phyloP scores from a whole-genome alignment of 2,329 filamentous ascomycete species.

The Monascus ruber region DNA sequence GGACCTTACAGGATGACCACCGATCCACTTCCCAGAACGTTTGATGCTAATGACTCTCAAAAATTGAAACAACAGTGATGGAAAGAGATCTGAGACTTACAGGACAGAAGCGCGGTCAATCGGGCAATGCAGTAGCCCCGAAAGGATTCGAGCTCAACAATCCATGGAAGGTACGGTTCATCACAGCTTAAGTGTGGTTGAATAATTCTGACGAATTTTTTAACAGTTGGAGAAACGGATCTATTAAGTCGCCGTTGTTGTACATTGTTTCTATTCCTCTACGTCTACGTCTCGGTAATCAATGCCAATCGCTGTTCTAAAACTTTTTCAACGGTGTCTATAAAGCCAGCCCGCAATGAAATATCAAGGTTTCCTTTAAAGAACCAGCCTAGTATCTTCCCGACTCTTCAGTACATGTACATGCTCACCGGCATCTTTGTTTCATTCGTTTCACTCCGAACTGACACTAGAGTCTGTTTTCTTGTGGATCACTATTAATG shows the following conservation, averaged over 20 bases:
- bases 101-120: constrained; percentile 50
- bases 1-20: no score
- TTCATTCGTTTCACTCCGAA: no score
- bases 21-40: constrained; percentile 1
- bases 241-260: constrained; percentile 19
- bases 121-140: constrained; percentile 47
- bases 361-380: no score
- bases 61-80: constrained; percentile 44
- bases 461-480: no score
- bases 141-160: constrained; percentile 56
- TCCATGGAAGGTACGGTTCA: constrained; percentile 50
- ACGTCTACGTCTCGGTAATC: not conserved
- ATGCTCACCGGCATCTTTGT: no score
- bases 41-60: constrained; percentile 15
- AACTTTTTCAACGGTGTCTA: no score
- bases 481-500: no score
- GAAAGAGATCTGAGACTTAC: constrained; percentile 53
- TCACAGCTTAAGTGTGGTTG: constrained; percentile 1
- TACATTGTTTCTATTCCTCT: constrained; percentile 10
- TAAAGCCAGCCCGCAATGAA: no score
- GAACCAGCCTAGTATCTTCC: no score
- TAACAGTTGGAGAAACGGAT: constrained; percentile 30
- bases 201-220: constrained; percentile 9
- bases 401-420: no score
- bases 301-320: not conserved